Base-by-base conservation (phyloP, 352 stramenopile species). In the Globisporangium cederbergense region DNA sequence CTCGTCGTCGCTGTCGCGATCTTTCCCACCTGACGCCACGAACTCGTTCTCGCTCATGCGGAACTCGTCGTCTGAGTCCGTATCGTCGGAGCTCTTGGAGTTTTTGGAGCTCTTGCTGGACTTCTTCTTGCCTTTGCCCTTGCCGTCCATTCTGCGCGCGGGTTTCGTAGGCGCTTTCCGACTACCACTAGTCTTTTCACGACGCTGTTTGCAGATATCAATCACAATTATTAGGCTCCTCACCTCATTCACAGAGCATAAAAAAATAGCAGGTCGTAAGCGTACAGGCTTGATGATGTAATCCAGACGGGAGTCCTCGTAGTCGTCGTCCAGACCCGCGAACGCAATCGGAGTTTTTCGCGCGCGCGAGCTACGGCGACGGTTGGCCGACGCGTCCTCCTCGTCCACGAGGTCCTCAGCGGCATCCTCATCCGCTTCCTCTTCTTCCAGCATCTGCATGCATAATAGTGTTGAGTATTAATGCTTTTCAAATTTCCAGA, bases 1-100 rank as follows among this genome's bases (percentile, higher is more conserved):
- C n/a, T 88, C 79, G 28, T 85, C 77, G 22, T 74, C 67, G 36
- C 49, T 68, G 38, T 59, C 57, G 20, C 28, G 25, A 34, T n/a
- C 36, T 50, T 46, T 30, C 30, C 43, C 43, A 18, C 25, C 30
- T 11, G 18, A 2, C 14, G 30, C 25, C 14, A 36, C 4, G 8
- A 34, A 20, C 13, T 67, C 53, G 9, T 43, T 51, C 18, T 63
- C 55, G 14, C 55, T 62, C 52, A 64, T 64, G 14, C 74, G 43
- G 52, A 65, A 79, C 36, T 71, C 67, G 40, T 76, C 63, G 1
- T 67, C 68, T 8, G 51, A 69, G 20, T 79, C 64, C 2, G 59
- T 49, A 18, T 60, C 56, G 4, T 40, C 34, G 8, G 47, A 66
- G 25, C 36, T 52, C 38, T 65, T 40, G 22, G 60, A 45, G 1